Base-by-base conservation (phyloP, 768 basidiomycete genomes). In the Paxillus involutus region DNA sequence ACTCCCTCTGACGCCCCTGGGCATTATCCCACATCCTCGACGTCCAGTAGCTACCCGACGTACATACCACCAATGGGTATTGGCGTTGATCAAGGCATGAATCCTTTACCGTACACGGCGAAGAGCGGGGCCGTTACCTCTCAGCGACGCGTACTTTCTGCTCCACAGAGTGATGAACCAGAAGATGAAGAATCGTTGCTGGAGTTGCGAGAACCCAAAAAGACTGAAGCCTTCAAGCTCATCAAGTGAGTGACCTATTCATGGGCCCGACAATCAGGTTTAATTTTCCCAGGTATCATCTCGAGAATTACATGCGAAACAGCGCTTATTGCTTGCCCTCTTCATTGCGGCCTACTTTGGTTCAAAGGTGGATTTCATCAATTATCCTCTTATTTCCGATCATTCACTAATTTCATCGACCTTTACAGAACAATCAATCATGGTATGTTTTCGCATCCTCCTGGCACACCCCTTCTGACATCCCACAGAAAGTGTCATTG, bases 271-370 rank as follows among this genome's bases (percentile, higher is more conserved):
- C 10, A 36, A 45, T 50, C 36, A 26, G 40, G 44, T 41, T 59
- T 17, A 58, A 43, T 9, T 42, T 42, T 26, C 43, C 10, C 47
- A 92, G 91, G 55, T 95, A 96, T 70, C 95, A 98, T 65, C 77
- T 98, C 46, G 89, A 94, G 61, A 96, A 96, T 62, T 94, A 85
- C 68, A 88, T 85, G 65, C 78, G 88, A 56, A 95, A 95, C 62
- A 86, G 85, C 40, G 80, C 82, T 11, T 98, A 98, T 66, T 91
- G 89, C 63, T 76, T 98, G 6, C 95, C 95, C 0, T 83, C 90
- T 2, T 94, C 92, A 12, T 74, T 98, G 44, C 82, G 90, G 6
- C 93, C 94, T 1, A 94, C 94, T 5, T 72, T 88, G n/a, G 85
- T 94, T 12, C 95, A 98, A 72, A 84, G 87, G 80, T 89, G 69